These are phyloP conservation scores for Annulohypoxylon maeteangense DNA, from an alignment of 495 filamentous ascomycete genomes.

Conservation along the genomic window DNA sequence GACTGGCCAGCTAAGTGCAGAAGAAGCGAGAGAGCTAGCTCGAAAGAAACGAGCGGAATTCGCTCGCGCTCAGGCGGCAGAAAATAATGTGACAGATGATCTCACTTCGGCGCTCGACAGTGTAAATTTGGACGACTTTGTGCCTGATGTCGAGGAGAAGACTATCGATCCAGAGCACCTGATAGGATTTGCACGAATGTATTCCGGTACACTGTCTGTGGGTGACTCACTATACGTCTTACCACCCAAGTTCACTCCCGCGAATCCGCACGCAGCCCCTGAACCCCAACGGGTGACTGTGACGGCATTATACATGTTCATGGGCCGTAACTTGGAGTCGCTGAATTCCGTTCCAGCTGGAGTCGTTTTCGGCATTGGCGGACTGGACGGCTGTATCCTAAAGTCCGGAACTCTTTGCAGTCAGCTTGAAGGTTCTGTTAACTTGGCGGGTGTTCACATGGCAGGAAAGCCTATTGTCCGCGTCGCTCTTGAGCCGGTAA, in stretches of 20 bases:
- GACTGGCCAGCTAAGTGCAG: slow-evolving; percentile 77
- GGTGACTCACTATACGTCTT: slow-evolving; percentile 93
- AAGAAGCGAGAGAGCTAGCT: slow-evolving; percentile 87
- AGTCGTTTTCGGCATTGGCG: slow-evolving; percentile 94
- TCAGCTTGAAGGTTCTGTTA: slow-evolving; percentile 87
- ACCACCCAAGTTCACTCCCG: slow-evolving; percentile 89
- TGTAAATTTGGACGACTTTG: slow-evolving; percentile 59
- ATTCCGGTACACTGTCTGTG: slow-evolving; percentile 87
- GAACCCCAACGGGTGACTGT: slow-evolving; percentile 86
- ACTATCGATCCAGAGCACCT: slow-evolving; percentile 81
- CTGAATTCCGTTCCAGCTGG: slow-evolving; percentile 89
- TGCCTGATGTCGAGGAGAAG: slow-evolving; percentile 65
- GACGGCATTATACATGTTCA: slow-evolving; percentile 91
- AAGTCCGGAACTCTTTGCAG: slow-evolving; percentile 96
- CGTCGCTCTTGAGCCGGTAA: slow-evolving; percentile 89
- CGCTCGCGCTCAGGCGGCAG: slow-evolving; percentile 69
- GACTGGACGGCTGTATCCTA: slow-evolving; percentile 88
- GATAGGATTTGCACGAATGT: slow-evolving; percentile 93
- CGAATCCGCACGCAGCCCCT: slow-evolving; percentile 76
- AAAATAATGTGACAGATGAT: slow-evolving; percentile 42
- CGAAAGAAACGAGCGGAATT: slow-evolving; percentile 91
- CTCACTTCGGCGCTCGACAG: slow-evolving; percentile 49
- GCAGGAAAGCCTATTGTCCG: slow-evolving; percentile 89
- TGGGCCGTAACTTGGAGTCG: slow-evolving; percentile 89
- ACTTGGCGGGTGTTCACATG: slow-evolving; percentile 86